phyloP scores from a whole-genome alignment of 2,329 filamentous ascomycete genomes.

The Neofusicoccum cordaticola region DNA sequence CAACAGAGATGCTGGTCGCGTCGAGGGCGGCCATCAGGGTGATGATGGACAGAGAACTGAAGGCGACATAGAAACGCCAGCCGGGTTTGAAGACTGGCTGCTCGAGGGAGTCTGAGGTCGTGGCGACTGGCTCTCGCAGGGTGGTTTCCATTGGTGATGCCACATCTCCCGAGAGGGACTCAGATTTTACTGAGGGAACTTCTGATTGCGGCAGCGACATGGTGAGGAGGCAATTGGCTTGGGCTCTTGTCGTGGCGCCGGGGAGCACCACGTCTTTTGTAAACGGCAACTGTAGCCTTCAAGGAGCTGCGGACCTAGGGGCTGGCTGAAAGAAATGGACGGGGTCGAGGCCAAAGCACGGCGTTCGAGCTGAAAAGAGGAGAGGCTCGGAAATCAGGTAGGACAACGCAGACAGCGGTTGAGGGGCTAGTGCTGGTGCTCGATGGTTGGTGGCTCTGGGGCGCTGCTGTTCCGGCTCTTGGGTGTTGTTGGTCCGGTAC shows the following conservation, averaged over 20 bases:
- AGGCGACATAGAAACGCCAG: conserved; percentile 34
- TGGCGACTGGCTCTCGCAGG: background rate
- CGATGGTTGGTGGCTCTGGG: no score
- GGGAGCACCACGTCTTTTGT: background rate
- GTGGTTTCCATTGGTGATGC: background rate
- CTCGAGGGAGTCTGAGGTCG: background rate
- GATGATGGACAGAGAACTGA: conserved; percentile 53
- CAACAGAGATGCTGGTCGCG: conserved; percentile 63
- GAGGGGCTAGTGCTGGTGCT: background rate
- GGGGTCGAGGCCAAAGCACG: background rate
- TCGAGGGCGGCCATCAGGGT: conserved; percentile 64
- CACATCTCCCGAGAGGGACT: background rate
- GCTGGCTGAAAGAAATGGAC: background rate
- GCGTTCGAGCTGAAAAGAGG: background rate
- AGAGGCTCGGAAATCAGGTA: background rate
- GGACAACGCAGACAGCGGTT: background rate
- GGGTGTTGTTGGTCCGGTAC: no score
- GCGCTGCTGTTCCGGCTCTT: no score
- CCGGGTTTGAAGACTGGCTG: conserved; percentile 4
- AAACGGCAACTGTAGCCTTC: background rate
- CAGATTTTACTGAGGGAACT: background rate
- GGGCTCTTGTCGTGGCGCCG: no score
- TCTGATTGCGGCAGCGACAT: background rate
- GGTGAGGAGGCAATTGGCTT: no score
- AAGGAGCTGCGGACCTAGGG: background rate